A percentile compares a stretch with the other conserved stretches of the same genome.
phyloP scores from a whole-genome alignment of 2,329 filamentous ascomycete species.

The Aureobasidium mangrovei region DNA sequence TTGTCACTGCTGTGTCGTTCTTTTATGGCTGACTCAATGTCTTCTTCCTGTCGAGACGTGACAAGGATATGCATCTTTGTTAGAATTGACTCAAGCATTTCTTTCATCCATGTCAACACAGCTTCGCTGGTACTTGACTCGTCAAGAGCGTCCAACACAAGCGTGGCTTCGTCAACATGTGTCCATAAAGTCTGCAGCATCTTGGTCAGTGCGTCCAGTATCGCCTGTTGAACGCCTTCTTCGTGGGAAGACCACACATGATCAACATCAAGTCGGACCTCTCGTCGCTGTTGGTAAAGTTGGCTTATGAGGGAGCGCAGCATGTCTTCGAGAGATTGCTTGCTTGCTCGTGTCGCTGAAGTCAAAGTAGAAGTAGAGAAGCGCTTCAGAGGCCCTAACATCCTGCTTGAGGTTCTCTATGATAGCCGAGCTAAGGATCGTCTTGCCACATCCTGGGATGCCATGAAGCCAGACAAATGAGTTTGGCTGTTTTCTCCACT shows the following conservation, averaged over 20 bases:
- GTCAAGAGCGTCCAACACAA: conserved; percentile 1
- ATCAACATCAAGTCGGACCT: neutral
- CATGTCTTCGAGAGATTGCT: neutral
- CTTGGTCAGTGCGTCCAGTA: neutral
- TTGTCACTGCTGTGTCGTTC: neutral
- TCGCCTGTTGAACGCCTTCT: neutral
- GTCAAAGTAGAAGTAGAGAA: conserved; percentile 7
- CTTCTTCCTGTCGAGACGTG: neutral
- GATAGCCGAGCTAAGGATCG: conserved; percentile 8
- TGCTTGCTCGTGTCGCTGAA: neutral
- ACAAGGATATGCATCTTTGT: neutral
- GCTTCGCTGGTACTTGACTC: neutral
- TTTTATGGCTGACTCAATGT: neutral
- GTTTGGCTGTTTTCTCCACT: neutral
- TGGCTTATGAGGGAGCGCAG: neutral
- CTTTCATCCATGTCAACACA: neutral
- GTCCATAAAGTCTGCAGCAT: neutral
- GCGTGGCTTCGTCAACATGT: neutral
- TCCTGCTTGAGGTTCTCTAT: neutral
- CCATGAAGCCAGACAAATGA: conserved; percentile 12
- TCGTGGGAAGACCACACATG: neutral
- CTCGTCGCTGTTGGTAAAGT: neutral
- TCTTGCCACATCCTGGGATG: conserved; percentile 13
- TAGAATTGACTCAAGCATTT: rapidly evolving
- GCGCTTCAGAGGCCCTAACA: neutral